Evolutionary conservation across 805 yeast genomes (phyloP), one percentile per base, ranked within the genome.

Genomic region (Ogataea paradorogensis): DNA sequence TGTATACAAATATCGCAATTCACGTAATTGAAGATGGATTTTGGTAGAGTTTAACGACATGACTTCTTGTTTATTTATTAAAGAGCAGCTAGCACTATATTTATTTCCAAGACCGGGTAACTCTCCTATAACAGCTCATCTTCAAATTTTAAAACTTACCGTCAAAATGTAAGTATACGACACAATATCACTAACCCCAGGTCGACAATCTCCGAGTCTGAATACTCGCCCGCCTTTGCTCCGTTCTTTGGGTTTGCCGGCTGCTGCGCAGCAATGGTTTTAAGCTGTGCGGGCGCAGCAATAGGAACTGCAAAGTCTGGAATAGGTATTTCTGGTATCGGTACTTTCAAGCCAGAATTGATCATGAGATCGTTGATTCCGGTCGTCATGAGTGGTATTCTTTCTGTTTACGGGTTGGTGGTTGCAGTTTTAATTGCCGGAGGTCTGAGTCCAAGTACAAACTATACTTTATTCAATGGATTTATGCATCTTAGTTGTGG

Each of bases 171-270:
- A 40, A 40, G 43, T 39, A 29, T 7, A 9, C 28, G 1, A 8
- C 8, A 4, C 9, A 3, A n/a, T n/a, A 21, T 13, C 1, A 25
- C 45, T 42, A 42, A 42, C 45, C 10, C 31, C 36, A 50, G 56
- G 56, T 47, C 54, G 35, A 39, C 47, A 32, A 22, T 43, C 28
- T 18, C 45, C 9, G 43, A 42, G 48, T 74, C 71, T 53, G 91
- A 84, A 62, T 84, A 78, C 58, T 75, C 89, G 24, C 98, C 99
- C 34, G 80, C 80, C 22, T 93, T 84, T 66, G 97, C 99, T 11
- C 98, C 99, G 45, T 93, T 93, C 64, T 81, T 93, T 61, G 99
- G 99, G 29, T 89, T 91, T 66, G 96, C 97, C 27, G 99, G 97
- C 33, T 90, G 98, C 67, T 88, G 93, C 6, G 82, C 88, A 33